phyloP scores from a whole-genome alignment of 768 basidiomycete genomes.

The Coprinellus aureogranulatus region DNA sequence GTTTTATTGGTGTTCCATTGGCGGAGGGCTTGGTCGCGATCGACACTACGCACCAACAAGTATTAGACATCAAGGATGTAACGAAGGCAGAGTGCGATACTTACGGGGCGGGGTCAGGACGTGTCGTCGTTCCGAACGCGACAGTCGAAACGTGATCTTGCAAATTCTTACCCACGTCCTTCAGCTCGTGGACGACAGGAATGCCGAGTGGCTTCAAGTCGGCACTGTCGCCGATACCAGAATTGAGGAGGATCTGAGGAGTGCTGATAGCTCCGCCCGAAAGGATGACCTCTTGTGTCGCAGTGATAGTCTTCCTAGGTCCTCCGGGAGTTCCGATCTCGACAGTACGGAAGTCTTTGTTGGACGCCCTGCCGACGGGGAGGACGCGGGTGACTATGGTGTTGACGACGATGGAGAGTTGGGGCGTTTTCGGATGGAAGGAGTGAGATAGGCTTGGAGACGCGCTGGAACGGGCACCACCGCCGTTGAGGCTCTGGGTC shows the following conservation, averaged over 20 bases:
- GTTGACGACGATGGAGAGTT: background rate
- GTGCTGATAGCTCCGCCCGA: constrained; percentile 11
- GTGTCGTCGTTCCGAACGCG: background rate
- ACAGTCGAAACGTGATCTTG: background rate
- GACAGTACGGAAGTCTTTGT: background rate
- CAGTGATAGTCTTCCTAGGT: constrained; percentile 3
- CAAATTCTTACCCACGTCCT: constrained; percentile 6
- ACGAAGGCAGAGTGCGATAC: background rate
- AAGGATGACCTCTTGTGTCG: constrained; percentile 12
- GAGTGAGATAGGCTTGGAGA: constrained; percentile 5
- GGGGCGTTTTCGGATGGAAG: background rate
- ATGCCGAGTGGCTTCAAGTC: constrained; percentile 4
- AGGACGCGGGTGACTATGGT: background rate
- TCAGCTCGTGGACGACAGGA: background rate
- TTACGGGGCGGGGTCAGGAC: background rate
- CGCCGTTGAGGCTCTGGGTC: constrained; percentile 17
- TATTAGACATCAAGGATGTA: background rate
- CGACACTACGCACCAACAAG: background rate
- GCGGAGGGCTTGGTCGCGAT: constrained; percentile 1
- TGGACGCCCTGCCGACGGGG: background rate
- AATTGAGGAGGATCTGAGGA: constrained; percentile 14
- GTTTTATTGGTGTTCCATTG: constrained; percentile 14
- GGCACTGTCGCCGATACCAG: constrained; percentile 11
- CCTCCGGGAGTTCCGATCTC: background rate
- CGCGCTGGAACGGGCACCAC: constrained; percentile 21